phyloP scores from a whole-genome alignment of 2,329 filamentous ascomycete species.

The Cercospora citrullina region DNA sequence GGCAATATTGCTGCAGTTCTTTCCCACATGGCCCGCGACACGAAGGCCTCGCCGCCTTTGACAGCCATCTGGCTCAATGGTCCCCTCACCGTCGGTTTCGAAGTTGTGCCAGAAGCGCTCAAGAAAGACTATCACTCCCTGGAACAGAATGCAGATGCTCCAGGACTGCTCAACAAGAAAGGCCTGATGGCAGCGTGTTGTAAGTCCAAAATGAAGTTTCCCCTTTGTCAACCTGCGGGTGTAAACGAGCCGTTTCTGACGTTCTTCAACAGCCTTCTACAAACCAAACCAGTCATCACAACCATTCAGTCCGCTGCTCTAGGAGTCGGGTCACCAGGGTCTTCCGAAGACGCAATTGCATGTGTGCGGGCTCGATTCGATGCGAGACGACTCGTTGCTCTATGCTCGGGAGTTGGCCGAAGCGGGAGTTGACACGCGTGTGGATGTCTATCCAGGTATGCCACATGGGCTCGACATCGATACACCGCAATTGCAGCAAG shows the following conservation, averaged over 20 bases:
- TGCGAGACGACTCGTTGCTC: slow-evolving; percentile 52
- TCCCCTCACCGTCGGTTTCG: slow-evolving; percentile 42
- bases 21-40: slow-evolving; percentile 45
- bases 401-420: slow-evolving; percentile 49
- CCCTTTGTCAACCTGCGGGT: neutral
- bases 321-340: slow-evolving; percentile 33
- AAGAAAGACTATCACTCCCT: slow-evolving; percentile 44
- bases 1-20: slow-evolving; percentile 45
- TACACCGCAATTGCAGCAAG: slow-evolving; percentile 32
- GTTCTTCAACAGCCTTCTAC: slow-evolving; percentile 30
- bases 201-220: neutral
- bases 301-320: slow-evolving; percentile 2
- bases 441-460: slow-evolving; percentile 45
- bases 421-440: slow-evolving; percentile 42
- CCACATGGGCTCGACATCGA: slow-evolving; percentile 32
- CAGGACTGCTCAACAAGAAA: slow-evolving; percentile 44
- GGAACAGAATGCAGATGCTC: slow-evolving; percentile 42
- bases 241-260: slow-evolving; percentile 24
- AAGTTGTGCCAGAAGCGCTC: slow-evolving; percentile 42
- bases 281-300: slow-evolving; percentile 1
- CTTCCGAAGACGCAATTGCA: slow-evolving; percentile 49
- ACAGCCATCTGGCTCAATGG: slow-evolving; percentile 47
- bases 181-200: slow-evolving; percentile 17
- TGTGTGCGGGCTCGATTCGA: slow-evolving; percentile 49
- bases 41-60: slow-evolving; percentile 45